phyloP scores from a whole-genome alignment of 2,329 filamentous ascomycete genomes.

The Fusarium guadeloupense region DNA sequence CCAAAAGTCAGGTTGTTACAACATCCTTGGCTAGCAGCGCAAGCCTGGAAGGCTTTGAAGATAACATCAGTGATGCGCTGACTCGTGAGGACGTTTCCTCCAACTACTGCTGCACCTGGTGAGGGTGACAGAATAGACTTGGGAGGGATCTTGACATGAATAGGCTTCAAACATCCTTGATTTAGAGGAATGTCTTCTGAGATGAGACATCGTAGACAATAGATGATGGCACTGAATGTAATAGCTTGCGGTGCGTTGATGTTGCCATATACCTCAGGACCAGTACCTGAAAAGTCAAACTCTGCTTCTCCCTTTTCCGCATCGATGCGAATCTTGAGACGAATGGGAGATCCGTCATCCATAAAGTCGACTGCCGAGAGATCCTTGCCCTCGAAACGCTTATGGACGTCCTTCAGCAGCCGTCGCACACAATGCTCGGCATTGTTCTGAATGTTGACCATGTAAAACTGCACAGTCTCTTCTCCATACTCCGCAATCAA shows the following conservation, averaged over 20 bases:
- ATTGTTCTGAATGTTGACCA: slow-evolving; percentile 82
- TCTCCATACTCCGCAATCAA: slow-evolving; percentile 82
- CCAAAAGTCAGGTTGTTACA: slow-evolving; percentile 88
- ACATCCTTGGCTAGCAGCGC: slow-evolving; percentile 80
- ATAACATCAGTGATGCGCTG: slow-evolving; percentile 58
- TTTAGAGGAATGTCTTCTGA: slow-evolving; percentile 85
- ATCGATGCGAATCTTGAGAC: slow-evolving; percentile 78
- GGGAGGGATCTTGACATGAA: slow-evolving; percentile 76
- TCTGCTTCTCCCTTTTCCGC: slow-evolving; percentile 77
- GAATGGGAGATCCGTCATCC: slow-evolving; percentile 84
- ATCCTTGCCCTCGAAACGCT: slow-evolving; percentile 74
- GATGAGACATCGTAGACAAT: slow-evolving; percentile 82
- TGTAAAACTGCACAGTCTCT: slow-evolving; percentile 83
- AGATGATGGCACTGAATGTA: slow-evolving; percentile 87
- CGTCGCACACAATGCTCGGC: slow-evolving; percentile 79
- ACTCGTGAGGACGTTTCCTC: slow-evolving; percentile 73
- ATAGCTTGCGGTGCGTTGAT: slow-evolving; percentile 85
- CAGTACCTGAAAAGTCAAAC: slow-evolving; percentile 84
- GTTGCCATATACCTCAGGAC: slow-evolving; percentile 81
- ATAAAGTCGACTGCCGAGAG: slow-evolving; percentile 80
- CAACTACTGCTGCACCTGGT: slow-evolving; percentile 81
- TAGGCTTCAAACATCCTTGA: slow-evolving; percentile 81
- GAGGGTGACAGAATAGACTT: slow-evolving; percentile 79
- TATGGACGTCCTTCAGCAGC: slow-evolving; percentile 75
- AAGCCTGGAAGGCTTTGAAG: slow-evolving; percentile 78